Percentiles rank a stretch among this genome's conserved stretches.
These are phyloP conservation scores for Sarocladiaceae sp. DNA, from an alignment of 2,329 filamentous ascomycete genomes.

Conservation along the genomic window DNA sequence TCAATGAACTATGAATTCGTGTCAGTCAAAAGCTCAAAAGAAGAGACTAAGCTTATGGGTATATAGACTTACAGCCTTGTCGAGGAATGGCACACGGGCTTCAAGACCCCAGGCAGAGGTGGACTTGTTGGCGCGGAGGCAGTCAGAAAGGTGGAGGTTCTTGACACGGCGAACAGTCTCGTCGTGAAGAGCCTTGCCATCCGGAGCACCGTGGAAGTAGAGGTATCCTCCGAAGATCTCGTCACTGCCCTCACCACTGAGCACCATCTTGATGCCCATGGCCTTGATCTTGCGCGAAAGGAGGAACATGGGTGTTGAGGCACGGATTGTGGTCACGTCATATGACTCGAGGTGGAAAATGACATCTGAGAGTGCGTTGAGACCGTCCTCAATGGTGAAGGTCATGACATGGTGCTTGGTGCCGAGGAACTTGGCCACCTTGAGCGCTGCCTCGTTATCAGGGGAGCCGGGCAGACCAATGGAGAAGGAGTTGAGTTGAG, in stretches of 20 bases:
- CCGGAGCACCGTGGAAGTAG: slow-evolving; percentile 93
- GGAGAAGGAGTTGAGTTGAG: slow-evolving; percentile 97
- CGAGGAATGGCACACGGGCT: slow-evolving; percentile 94
- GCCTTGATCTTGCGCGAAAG: slow-evolving; percentile 98
- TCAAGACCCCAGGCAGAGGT: slow-evolving; percentile 97
- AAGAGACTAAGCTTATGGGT: neutral
- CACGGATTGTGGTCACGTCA: slow-evolving; percentile 96
- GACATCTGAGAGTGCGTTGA: slow-evolving; percentile 94
- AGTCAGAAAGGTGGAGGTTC: slow-evolving; percentile 95
- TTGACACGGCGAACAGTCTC: slow-evolving; percentile 93
- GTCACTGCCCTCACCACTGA: slow-evolving; percentile 93
- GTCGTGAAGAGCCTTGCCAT: slow-evolving; percentile 88
- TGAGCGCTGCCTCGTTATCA: slow-evolving; percentile 83
- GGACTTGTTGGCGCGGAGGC: slow-evolving; percentile 97
- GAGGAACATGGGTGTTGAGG: slow-evolving; percentile 97
- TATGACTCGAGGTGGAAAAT: slow-evolving; percentile 98
- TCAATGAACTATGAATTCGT: slow-evolving; percentile 67
- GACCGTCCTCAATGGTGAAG: slow-evolving; percentile 94
- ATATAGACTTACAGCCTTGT: slow-evolving; percentile 64
- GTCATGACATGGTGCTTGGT: slow-evolving; percentile 98
- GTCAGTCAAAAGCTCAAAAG: neutral
- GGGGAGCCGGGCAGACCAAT: slow-evolving; percentile 91
- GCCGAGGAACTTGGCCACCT: slow-evolving; percentile 93
- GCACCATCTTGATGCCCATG: slow-evolving; percentile 98
- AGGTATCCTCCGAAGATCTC: slow-evolving; percentile 98